Percentiles rank a stretch among this genome's conserved stretches.
Evolutionary conservation across 2,329 filamentous ascomycete genomes (phyloP).

Genomic region (Elsinoe necatrix): DNA sequence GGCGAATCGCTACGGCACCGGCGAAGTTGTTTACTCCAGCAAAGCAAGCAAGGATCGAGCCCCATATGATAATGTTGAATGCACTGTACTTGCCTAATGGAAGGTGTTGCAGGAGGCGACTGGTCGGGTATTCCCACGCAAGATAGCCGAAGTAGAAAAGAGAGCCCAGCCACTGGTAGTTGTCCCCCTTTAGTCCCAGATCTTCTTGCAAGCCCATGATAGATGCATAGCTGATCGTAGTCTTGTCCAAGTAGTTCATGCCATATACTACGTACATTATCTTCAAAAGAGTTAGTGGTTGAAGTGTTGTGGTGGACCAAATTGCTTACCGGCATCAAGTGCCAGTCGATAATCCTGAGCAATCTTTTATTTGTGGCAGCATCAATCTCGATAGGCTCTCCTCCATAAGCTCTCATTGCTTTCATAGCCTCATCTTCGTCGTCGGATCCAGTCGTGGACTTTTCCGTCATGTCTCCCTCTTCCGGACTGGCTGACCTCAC

Average conservation of each 20-base stretch:
- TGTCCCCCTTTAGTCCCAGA: slow-evolving; percentile 39
- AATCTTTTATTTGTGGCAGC: slow-evolving; percentile 51
- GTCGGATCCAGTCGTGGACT: slow-evolving; percentile 33
- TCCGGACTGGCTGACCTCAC: background rate
- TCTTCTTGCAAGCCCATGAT: slow-evolving; percentile 43
- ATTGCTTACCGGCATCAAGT: slow-evolving; percentile 47
- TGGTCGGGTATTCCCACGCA: slow-evolving; percentile 59
- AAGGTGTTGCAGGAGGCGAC: slow-evolving; percentile 53
- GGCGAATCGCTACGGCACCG: slow-evolving; percentile 55
- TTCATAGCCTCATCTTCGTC: slow-evolving; percentile 55
- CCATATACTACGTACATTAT: slow-evolving; percentile 49
- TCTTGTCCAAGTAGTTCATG: slow-evolving; percentile 39
- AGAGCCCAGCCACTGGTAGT: slow-evolving; percentile 45
- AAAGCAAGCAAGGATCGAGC: slow-evolving; percentile 52
- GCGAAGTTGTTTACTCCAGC: slow-evolving; percentile 53
- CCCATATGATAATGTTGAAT: slow-evolving; percentile 57
- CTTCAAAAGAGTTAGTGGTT: slow-evolving; percentile 54
- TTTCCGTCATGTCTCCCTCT: slow-evolving; percentile 1
- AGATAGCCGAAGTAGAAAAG: slow-evolving; percentile 49
- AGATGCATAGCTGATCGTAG: slow-evolving; percentile 43
- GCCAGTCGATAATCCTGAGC: slow-evolving; percentile 53
- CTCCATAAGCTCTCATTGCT: slow-evolving; percentile 41
- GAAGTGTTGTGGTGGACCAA: slow-evolving; percentile 49
- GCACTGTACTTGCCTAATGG: slow-evolving; percentile 60
- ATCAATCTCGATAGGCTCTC: slow-evolving; percentile 46